Evolutionary conservation across 2,329 filamentous ascomycete genomes (phyloP), one percentile per base, ranked within the genome.

Genomic region (Venturia effusa): DNA sequence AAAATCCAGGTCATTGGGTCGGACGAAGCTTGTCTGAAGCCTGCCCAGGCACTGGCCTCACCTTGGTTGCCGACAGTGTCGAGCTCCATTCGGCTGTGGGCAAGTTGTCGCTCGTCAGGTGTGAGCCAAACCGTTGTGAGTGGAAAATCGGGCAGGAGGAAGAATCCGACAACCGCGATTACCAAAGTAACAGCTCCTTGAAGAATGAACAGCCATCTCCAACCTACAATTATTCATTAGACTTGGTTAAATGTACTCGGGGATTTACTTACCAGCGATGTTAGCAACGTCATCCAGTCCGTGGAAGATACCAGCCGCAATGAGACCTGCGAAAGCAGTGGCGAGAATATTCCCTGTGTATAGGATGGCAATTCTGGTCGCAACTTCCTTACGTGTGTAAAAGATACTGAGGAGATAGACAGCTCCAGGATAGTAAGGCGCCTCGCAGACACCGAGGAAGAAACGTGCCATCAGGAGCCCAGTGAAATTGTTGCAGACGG

Each of bases 341-440:
- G 83, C 83, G 67, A 41, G 59, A 60, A 60, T 60, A n/a, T 60
- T 60, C 1, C 59, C 82, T 66, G 82, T 82, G 72, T 84, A 85
- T 27, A 86, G 72, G 37, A 85, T 78, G 64, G 83, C 82, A 68
- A 84, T 83, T 61, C 83, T 75, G 63, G 75, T 74, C 17, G 80
- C 79, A 66, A 85, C 69, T 72, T 84, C 83, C 61, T 81, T 79
- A 59, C 84, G 79, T 1, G 85, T 88, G 72, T 88, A 88, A 81
- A 85, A 88, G 68, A 86, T 84, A 0, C 83, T 85, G 24, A 88
- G 77, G 57, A 87, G 83, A 54, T 87, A 77, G 13, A 88, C 77
- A 27, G 59, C 59, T 41, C 86, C 86, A 0, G 86, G 85, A 32
- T 87, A 76, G 71, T 87, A 87, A 0, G 59, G 59, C 6, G 73